Percentiles rank a stretch among this genome's conserved stretches.
phyloP scores from a whole-genome alignment of 805 yeast genomes.

The Pichia heedii region DNA sequence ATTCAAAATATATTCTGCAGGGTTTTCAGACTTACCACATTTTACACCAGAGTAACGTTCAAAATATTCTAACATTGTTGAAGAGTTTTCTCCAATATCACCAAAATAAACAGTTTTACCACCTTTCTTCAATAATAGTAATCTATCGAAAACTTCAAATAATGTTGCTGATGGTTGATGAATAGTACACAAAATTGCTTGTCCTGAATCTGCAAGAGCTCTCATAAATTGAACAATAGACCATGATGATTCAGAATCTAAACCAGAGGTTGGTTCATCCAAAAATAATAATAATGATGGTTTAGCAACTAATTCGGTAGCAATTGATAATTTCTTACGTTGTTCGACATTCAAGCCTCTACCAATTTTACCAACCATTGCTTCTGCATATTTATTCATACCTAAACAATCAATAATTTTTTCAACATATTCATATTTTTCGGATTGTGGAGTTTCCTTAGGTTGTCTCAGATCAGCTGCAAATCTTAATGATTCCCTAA shows the following conservation, averaged over 20 bases:
- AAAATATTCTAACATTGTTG: conserved; percentile 36
- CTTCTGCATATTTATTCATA: conserved; percentile 41
- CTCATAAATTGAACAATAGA: conserved; percentile 44
- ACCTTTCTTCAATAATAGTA: conserved; percentile 40
- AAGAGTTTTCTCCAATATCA: conserved; percentile 40
- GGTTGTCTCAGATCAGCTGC: conserved; percentile 44
- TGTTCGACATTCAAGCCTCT: conserved; percentile 46
- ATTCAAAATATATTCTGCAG: conserved; percentile 68
- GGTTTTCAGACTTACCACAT: conserved; percentile 56
- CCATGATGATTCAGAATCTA: conserved; percentile 52
- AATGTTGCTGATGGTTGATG: conserved; percentile 42
- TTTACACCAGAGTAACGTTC: conserved; percentile 51
- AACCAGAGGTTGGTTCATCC: conserved; percentile 55
- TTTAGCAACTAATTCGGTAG: conserved; percentile 46
- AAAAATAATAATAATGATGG: conserved; percentile 44
- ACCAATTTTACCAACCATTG: conserved; percentile 38
- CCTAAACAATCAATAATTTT: conserved; percentile 31
- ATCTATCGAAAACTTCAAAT: conserved; percentile 35
- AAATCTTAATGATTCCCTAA: conserved; percentile 40
- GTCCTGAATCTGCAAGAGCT: conserved; percentile 42
- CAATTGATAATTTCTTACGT: conserved; percentile 44
- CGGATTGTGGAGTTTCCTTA: conserved; percentile 28
- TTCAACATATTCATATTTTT: conserved; percentile 36
- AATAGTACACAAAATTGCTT: conserved; percentile 47
- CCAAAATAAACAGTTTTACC: conserved; percentile 47